A percentile compares a stretch with the other conserved stretches of the same genome.
These are phyloP conservation scores for Ogataea wickerhamii DNA, from an alignment of 805 yeast genomes.

Conservation along the genomic window DNA sequence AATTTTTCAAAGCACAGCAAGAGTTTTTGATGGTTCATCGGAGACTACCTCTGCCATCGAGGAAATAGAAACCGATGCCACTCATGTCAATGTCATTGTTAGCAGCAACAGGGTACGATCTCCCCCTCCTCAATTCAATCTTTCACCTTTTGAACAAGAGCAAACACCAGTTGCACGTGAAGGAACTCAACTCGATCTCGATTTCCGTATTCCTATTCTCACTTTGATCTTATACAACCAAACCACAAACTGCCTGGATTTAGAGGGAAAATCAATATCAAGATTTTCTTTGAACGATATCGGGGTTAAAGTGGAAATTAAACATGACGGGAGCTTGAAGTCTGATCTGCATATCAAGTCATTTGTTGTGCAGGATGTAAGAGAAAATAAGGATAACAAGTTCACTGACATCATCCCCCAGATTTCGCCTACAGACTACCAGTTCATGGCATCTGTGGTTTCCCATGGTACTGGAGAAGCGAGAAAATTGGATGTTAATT, in stretches of 20 bases:
- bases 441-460: constrained; percentile 56
- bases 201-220: constrained; percentile 58
- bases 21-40: constrained; percentile 45
- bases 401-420: constrained; percentile 82
- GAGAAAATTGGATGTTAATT: constrained; percentile 45
- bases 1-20: constrained; percentile 52
- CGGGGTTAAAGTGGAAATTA: constrained; percentile 47
- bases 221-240: constrained; percentile 58
- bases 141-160: background rate
- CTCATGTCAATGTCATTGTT: constrained; percentile 53
- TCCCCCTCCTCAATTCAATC: constrained; percentile 1
- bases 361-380: constrained; percentile 72
- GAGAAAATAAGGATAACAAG: constrained; percentile 58
- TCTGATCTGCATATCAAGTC: constrained; percentile 66
- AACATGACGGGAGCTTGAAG: constrained; percentile 50
- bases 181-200: constrained; percentile 39
- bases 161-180: constrained; percentile 23
- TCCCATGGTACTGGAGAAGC: constrained; percentile 38
- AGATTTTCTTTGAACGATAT: constrained; percentile 58
- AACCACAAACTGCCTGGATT: constrained; percentile 36
- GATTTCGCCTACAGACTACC: constrained; percentile 57
- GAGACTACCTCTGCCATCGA: constrained; percentile 42
- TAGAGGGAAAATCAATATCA: constrained; percentile 47
- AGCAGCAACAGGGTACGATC: constrained; percentile 14
- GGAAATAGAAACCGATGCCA: constrained; percentile 62